Evolutionary conservation across 345 rosid species (phyloP).

Genomic region (Eutrema japonicum): DNA sequence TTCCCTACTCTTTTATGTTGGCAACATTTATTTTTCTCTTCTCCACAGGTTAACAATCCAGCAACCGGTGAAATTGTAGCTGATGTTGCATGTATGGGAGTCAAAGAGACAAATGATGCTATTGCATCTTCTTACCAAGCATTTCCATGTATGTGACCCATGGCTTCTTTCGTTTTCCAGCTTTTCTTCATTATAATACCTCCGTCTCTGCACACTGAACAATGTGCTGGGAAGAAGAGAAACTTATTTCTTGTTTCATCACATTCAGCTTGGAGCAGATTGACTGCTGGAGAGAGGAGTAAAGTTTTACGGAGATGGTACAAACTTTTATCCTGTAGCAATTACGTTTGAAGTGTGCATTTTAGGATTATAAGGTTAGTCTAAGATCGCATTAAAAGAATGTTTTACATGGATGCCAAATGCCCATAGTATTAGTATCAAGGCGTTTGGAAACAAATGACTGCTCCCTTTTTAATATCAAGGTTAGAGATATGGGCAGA

Average conservation of each 20-base stretch:
- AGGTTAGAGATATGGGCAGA: slow-evolving; percentile 22
- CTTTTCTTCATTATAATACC: background rate
- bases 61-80: slow-evolving; percentile 82
- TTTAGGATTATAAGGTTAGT: slow-evolving; percentile 10
- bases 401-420: slow-evolving; percentile 14
- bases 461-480: slow-evolving; percentile 11
- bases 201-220: slow-evolving; percentile 16
- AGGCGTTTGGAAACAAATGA: slow-evolving; percentile 17
- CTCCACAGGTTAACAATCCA: slow-evolving; percentile 80
- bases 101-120: slow-evolving; percentile 82
- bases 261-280: slow-evolving; percentile 84
- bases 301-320: slow-evolving; percentile 79
- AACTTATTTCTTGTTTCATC: slow-evolving; percentile 6
- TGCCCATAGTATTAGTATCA: slow-evolving; percentile 10
- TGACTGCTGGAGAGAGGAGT: slow-evolving; percentile 87
- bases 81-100: slow-evolving; percentile 83
- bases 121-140: slow-evolving; percentile 83
- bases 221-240: slow-evolving; percentile 3
- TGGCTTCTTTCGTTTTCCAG: slow-evolving; percentile 4
- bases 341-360: slow-evolving; percentile 16
- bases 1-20: background rate
- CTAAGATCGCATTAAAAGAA: background rate
- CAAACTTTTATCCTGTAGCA: slow-evolving; percentile 24
- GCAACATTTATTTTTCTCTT: slow-evolving; percentile 18
- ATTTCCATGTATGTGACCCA: slow-evolving; percentile 59